Evolutionary conservation across 2,329 filamentous ascomycete species (phyloP).

Genomic region (Epichloe hybrida): DNA sequence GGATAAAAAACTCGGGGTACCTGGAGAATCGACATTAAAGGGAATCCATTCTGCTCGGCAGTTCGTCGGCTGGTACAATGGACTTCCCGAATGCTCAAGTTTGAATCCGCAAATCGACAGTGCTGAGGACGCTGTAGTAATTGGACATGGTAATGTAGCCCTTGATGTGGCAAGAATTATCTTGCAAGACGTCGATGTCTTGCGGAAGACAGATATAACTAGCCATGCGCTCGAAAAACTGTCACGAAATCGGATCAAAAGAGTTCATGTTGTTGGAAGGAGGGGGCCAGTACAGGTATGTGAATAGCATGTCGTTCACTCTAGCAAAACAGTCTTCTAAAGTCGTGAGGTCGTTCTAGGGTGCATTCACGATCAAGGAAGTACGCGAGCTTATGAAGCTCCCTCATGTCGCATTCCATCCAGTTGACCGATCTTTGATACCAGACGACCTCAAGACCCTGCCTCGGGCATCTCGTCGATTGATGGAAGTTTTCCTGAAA

Average conservation of each 20-base stretch:
- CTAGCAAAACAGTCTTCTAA: neutral
- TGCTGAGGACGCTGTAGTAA: conserved; percentile 72
- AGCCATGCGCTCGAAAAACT: conserved; percentile 67
- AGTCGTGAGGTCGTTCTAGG: conserved; percentile 32
- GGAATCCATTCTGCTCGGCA: conserved; percentile 80
- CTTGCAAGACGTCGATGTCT: conserved; percentile 56
- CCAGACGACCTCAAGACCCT: conserved; percentile 55
- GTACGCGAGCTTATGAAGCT: conserved; percentile 76
- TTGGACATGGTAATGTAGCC: conserved; percentile 94
- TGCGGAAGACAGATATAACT: conserved; percentile 79
- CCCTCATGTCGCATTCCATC: conserved; percentile 55
- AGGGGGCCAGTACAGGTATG: conserved; percentile 75
- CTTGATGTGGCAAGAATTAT: conserved; percentile 85
- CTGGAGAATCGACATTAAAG: conserved; percentile 58
- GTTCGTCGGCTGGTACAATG: conserved; percentile 98
- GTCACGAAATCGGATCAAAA: conserved; percentile 57
- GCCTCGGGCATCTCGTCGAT: conserved; percentile 59
- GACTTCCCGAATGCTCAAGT: conserved; percentile 65
- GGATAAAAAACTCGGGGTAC: conserved; percentile 64
- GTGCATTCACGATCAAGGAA: conserved; percentile 92
- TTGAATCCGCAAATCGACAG: conserved; percentile 59
- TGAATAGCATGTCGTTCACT: neutral
- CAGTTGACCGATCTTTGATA: conserved; percentile 51
- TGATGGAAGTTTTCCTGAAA: conserved; percentile 71
- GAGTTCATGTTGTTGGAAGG: conserved; percentile 77